Percentiles rank a stretch among this genome's conserved stretches.
These are phyloP conservation scores for Sugiyamaella neomexicana DNA, from an alignment of 1,139 yeast genomes.

Conservation along the genomic window DNA sequence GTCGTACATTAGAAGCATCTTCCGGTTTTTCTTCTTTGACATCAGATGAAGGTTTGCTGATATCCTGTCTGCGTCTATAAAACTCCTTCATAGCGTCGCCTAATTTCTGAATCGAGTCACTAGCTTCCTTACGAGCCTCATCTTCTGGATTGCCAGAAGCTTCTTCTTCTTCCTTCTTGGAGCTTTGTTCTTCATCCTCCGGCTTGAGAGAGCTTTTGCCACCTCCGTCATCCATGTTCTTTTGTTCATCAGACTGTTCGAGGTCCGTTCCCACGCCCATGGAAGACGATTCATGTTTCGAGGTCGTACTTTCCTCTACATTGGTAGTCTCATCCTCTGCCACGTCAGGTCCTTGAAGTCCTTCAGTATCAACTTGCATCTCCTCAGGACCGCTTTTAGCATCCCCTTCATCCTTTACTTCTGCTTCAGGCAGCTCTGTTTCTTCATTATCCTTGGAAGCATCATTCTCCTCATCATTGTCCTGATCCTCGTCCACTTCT, in stretches of 20 bases:
- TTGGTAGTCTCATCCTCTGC: conserved; percentile 47
- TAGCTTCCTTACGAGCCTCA: conserved; percentile 68
- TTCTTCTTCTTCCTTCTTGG: conserved; percentile 30
- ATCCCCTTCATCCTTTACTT: conserved; percentile 64
- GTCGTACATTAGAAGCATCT: conserved; percentile 58
- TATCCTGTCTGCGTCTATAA: conserved; percentile 87
- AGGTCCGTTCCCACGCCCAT: conserved; percentile 78
- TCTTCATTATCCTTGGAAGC: conserved; percentile 41
- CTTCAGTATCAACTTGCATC: conserved; percentile 38
- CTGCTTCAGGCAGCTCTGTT: conserved; percentile 51
- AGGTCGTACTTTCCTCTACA: conserved; percentile 47
- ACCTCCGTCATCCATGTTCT: conserved; percentile 33
- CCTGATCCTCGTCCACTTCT: conserved; percentile 66
- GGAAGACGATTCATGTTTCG: conserved; percentile 69
- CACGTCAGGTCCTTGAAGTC: conserved; percentile 48
- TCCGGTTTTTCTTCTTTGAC: conserved; percentile 44
- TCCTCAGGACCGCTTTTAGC: conserved; percentile 29
- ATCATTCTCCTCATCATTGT: conserved; percentile 42
- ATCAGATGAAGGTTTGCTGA: conserved; percentile 50
- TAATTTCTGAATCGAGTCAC: conserved; percentile 77
- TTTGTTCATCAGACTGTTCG: conserved; percentile 62
- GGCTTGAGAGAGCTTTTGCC: conserved; percentile 29
- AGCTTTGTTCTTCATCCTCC: conserved; percentile 29
- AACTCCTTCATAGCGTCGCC: conserved; percentile 92
- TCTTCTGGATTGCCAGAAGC: conserved; percentile 48